Conservation (phyloP, 2,329 filamentous ascomycete species). For the Pestalotiopsis sp. region DNA sequence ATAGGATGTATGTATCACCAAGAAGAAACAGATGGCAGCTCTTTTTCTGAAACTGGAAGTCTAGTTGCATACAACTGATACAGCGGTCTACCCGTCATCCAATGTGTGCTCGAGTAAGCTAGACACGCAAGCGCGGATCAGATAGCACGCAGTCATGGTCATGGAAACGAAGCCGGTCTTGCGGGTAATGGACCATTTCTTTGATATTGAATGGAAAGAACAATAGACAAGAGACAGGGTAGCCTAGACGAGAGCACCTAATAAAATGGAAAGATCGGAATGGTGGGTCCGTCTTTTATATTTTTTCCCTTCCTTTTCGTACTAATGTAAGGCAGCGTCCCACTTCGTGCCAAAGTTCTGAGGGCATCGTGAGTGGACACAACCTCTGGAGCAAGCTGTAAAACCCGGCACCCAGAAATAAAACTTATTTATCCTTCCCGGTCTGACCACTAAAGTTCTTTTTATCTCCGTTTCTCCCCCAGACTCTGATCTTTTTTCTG, state of each 20-base stretch:
- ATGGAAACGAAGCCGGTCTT: neutral
- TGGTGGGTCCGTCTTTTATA: neutral
- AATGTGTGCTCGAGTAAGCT: neutral
- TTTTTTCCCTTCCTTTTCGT: neutral
- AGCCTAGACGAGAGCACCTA: neutral
- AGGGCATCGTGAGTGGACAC: constrained; percentile 10
- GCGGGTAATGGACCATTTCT: neutral
- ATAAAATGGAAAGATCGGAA: neutral
- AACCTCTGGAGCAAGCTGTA: neutral
- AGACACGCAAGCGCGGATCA: neutral
- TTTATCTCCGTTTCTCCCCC: neutral
- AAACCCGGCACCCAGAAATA: neutral
- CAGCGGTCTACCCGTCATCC: neutral
- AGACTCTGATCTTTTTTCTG: neutral
- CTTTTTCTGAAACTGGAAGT: neutral
- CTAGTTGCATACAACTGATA: neutral
- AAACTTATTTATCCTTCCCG: neutral
- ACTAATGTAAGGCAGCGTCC: neutral
- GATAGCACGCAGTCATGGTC: neutral
- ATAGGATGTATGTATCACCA: neutral
- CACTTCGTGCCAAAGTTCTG: neutral
- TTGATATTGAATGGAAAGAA: neutral
- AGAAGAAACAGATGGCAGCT: neutral
- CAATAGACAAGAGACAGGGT: neutral
- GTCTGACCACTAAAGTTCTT: neutral